Base-by-base conservation (phyloP, 2,329 filamentous ascomycete species). In the Talaromyces marneffei region DNA sequence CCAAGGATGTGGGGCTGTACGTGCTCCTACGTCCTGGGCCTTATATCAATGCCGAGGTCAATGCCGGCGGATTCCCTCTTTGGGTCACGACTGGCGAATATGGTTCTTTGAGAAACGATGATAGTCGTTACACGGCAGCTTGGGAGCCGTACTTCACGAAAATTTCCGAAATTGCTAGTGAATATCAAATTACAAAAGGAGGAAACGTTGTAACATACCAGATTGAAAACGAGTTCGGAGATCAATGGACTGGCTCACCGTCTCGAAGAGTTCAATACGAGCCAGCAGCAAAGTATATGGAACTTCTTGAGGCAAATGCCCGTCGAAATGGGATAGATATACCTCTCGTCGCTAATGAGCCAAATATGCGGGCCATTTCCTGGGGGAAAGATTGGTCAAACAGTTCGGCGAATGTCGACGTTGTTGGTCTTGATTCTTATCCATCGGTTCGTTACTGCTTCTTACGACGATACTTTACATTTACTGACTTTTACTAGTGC, bases 121-220 rank as follows among this genome's bases (percentile, higher is more conserved):
- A 84, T 29, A 74, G 81, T 0, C 83, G 81, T 2, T 93, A 83
- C 65, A 74, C 91, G 4, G 77, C 82, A 20, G 83, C 89, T 0
- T 92, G 88, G 0, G 81, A 89, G 57, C 84, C 85, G 79, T 54
- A 39, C n/a, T 37, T 54, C 7, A 72, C 79, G 7, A 79, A 84
- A 6, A 81, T 92, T 54, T 83, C 83, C 29, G 79, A 80, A 14
- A 85, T 87, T 5, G 87, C 94, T 65, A 88, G 89, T 3, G 83
- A 86, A 58, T 86, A 84, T 0, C 90, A 94, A 67, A 92, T 95
- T 68, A 93, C 89, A 0, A 90, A 92, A 58, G 90, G 89, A 0
- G 91, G 91, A 0, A 90, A 90, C 0, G 82, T 94, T 5, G 90
- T 94, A 62, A 76, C 93, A 1, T 82, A 89, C 40, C 91, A 95